phyloP scores from a whole-genome alignment of 1,139 yeast genomes.

The Blastobotrys elegans region DNA sequence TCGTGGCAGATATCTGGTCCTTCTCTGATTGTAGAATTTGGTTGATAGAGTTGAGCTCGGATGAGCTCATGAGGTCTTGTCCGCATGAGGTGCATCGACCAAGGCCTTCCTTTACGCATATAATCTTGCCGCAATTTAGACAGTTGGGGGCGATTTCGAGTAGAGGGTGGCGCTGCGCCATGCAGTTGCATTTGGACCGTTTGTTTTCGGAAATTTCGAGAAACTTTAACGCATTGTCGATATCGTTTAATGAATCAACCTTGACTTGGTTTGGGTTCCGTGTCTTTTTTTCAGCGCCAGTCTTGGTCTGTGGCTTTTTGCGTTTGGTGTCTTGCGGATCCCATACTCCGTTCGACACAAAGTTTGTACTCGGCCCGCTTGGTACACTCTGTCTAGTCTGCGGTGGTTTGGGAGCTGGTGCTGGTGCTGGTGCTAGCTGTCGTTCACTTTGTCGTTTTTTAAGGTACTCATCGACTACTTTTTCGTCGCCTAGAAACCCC shows the following conservation, averaged over 20 bases:
- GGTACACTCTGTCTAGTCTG: too few relatives aligned
- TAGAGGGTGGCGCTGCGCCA: slow-evolving; percentile 70
- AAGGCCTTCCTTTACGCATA: slow-evolving; percentile 81
- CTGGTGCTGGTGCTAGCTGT: slow-evolving; percentile 2
- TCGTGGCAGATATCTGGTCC: slow-evolving; percentile 27
- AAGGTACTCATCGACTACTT: slow-evolving; percentile 10
- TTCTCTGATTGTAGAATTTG: slow-evolving; percentile 34
- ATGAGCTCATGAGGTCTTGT: slow-evolving; percentile 51
- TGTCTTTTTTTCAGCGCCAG: background rate
- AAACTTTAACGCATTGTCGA: slow-evolving; percentile 32
- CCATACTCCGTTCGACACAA: slow-evolving; percentile 23
- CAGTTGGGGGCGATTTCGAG: slow-evolving; percentile 93
- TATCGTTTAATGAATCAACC: slow-evolving; percentile 31
- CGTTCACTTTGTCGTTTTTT: slow-evolving; percentile 1
- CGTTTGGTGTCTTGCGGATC: slow-evolving; percentile 14
- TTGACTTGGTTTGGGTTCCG: slow-evolving; percentile 23
- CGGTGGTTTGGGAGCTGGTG: background rate
- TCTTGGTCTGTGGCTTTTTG: slow-evolving; percentile 8
- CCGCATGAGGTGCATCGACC: slow-evolving; percentile 89
- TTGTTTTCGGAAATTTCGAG: slow-evolving; percentile 30
- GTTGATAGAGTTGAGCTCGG: slow-evolving; percentile 56
- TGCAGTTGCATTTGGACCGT: slow-evolving; percentile 57
- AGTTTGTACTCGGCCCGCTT: too few relatives aligned
- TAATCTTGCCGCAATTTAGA: slow-evolving; percentile 86
- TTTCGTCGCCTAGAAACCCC: slow-evolving; percentile 13